Base-by-base conservation (phyloP, 805 yeast genomes). In the Zygotorulaspora chibaensis region DNA sequence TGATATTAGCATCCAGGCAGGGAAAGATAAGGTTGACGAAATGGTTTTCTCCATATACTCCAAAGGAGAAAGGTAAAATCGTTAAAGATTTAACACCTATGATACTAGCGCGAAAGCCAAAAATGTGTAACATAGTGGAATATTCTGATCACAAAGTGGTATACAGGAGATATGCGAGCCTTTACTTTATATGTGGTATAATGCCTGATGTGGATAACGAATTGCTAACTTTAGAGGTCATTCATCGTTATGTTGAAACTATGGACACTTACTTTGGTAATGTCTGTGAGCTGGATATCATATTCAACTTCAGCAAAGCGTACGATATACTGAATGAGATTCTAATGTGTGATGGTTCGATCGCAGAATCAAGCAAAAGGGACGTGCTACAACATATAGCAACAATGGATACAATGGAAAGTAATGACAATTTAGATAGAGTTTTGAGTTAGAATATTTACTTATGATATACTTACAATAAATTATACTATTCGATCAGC, bases 191-290 rank as follows among this genome's bases (percentile, higher is more conserved):
- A 39, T 84, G 87, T 31, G 96, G 96, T 0, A 80, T 90, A 23
- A 55, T 56, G 8, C 53, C 56, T 7, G 62, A 56, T 13, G 47
- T 45, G 1, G 93, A 85, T 42, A 93, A 93, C 64, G 99, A 93
- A 63, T 73, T 93, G 52, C 67, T 87, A 44, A 82, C 95, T 1
- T 71, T 93, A 46, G 99, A 93, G 59, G 71, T 85, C 13, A 83
- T 93, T 42, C 99, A 93, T 64, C 74, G 97, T 50, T 93, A 83
- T 63, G 99, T 93, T 34, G 99, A 93, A 65, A 89, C 87, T 53
- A 88, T 93, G 96, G 99, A 93, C 71, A 84, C 85, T 56, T 81
- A 89, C 48, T 93, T 87, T 62, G 97, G 96, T 10, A 91, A 88
- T 60, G 99, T 93, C 13, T 89, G 97, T 68, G 99, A 93, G 65